Evolutionary conservation across 768 basidiomycete genomes (phyloP), one percentile per base, ranked within the genome.

Genomic region (Hortiboletus flavorubellus): DNA sequence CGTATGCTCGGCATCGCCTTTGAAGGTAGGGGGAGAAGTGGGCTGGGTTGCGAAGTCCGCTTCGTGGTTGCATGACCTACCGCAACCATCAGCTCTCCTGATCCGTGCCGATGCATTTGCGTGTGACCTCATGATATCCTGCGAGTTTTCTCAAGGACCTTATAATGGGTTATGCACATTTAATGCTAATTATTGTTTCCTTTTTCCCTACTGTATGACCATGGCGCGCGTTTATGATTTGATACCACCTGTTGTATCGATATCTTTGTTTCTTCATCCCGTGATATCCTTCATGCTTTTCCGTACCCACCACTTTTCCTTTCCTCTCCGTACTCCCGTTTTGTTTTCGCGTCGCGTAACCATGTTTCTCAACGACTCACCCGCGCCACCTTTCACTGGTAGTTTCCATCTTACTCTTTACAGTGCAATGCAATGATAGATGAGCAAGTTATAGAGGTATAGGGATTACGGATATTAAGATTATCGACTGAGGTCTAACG

Each of bases 1-100:
- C 76, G 80, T 53, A 68, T 87, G 51, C 66, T 80, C n/a, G 78
- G 79, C 31, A 66, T 86, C 55, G 84, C 83, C 35, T 82, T 80
- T 62, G 85, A 85, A 56, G 84, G 83, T 11, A 71, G 81, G n/a
- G 82, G 84, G 5, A 66, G 75, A 55, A 87, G 84, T 58, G 65
- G 71, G 49, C 72, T 86, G 51, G 73, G 70, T 1, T 74, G 74
- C 50, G 76, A 76, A 58, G 74, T 76, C 6, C 71, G 69, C 12
- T 71, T 68, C 31, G 68, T 70, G 51, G 61, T 70, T 26, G 69
- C 63, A 37, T 72, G 61, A 64, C 38, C 23, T 38, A 12, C 26
- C 42, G 30, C 21, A 42, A 9, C 23, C 15, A 21, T 21, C 21
- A 15, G 14, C 14, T 7, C n/a, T 7, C 18, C 34, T 35, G 49